A percentile compares a stretch with the other conserved stretches of the same genome.
Evolutionary conservation across 2,329 filamentous ascomycete genomes (phyloP).

Genomic region (Ampelomyces quisqualis): DNA sequence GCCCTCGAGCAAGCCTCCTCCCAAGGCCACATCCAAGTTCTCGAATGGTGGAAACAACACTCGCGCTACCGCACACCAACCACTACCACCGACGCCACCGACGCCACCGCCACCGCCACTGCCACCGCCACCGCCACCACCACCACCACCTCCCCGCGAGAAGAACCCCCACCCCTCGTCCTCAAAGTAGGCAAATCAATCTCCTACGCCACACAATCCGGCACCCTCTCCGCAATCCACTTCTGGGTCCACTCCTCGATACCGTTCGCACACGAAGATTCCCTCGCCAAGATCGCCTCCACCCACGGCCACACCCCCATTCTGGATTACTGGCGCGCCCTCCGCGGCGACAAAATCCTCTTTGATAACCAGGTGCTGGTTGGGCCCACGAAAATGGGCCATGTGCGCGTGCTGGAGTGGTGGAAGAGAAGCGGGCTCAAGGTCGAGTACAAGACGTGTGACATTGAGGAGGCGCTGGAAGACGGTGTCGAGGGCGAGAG

Average conservation of each 20-base stretch:
- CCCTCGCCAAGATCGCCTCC: constrained; percentile 79
- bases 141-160: constrained; percentile 15
- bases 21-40: constrained; percentile 78
- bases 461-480: constrained; percentile 92
- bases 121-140: no score
- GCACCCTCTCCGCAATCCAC: constrained; percentile 71
- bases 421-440: constrained; percentile 76
- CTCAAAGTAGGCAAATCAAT: constrained; percentile 84
- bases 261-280: constrained; percentile 75
- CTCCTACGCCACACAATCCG: constrained; percentile 79
- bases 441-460: constrained; percentile 92
- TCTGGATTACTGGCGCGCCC: constrained; percentile 76
- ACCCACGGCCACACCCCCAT: constrained; percentile 82
- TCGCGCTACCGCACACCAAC: constrained; percentile 48
- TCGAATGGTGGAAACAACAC: constrained; percentile 90
- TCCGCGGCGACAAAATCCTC: constrained; percentile 73
- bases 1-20: constrained; percentile 85
- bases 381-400: constrained; percentile 82
- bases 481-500: constrained; percentile 71
- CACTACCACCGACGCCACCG: no score
- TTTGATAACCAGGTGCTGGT: constrained; percentile 84
- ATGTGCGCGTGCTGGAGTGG: constrained; percentile 85
- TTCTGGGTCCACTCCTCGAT: constrained; percentile 89
- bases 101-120: no score
- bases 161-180: constrained; percentile 44